Base-by-base conservation (phyloP, 1,284 basidiomycete genomes). In the Tetrapyrgos nigripes region DNA sequence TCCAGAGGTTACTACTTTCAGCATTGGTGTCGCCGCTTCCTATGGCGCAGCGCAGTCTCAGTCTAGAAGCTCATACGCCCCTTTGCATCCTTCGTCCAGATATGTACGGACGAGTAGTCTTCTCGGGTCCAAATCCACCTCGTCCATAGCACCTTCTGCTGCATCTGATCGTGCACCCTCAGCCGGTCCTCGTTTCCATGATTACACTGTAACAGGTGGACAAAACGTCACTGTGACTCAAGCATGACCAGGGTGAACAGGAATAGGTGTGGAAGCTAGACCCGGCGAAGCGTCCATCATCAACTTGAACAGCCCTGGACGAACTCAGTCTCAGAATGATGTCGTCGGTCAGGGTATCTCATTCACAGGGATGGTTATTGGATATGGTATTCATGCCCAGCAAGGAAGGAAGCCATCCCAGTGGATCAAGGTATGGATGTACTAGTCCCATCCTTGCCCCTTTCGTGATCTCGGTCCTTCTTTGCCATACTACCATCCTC, bases 151-250 rank as follows among this genome's bases (percentile, higher is more conserved):
- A 31, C 33, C 48, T 13, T 53, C 49, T 9, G 53, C 56, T 5
- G 46, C 64, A 27, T 55, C 63, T 23, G 60, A 63, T 31, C 45
- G 75, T 23, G 68, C 79, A 3, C 70, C 73, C 0, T 80, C 79
- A 14, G 69, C 75, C 17, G 84, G 85, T 1, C 87, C 88, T 3
- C 79, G 84, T 37, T 72, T 90, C 68, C 86, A 89, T 62, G 84
- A 90, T 68, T 90, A 88, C 66, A 65, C 82, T 23, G 70, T 88
- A 4, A 33, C 14, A 28, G 46, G 8, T 24, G 11, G 73, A 75
- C 8, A 40, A 8, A 33, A 33, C 31, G 14, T 33, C 50, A 75
- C 75, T 33, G 74, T 86, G 50, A 83, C 83, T 3, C 84, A 85
- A 48, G 71, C 88, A 11, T 76, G 83, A 33, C 87, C 86, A 21